phyloP scores from a whole-genome alignment of 2,329 filamentous ascomycete species.

The Aspergillus eucalypticola region DNA sequence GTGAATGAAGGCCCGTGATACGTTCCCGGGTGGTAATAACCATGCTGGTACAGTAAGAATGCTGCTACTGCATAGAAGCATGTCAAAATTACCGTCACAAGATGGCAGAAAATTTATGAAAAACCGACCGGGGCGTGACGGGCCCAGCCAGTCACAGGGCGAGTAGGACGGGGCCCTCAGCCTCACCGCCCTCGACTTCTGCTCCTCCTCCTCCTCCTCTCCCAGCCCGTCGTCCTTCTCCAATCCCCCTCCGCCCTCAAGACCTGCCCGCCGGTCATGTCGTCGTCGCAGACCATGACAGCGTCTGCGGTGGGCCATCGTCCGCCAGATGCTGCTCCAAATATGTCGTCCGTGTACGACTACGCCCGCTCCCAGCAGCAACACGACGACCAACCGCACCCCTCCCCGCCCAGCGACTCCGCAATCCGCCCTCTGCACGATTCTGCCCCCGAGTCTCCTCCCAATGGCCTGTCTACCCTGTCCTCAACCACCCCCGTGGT shows the following conservation, averaged over 20 bases:
- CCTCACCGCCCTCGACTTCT: conserved; percentile 15
- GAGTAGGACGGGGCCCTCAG: background rate
- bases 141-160: conserved; percentile 6
- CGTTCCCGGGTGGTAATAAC: background rate
- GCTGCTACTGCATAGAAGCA: background rate
- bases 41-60: background rate
- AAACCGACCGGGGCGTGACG: conserved; percentile 4
- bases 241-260: conserved; percentile 15
- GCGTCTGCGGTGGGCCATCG: conserved; percentile 49
- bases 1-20: background rate
- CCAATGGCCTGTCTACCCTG: conserved; percentile 31
- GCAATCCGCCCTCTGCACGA: conserved; percentile 41
- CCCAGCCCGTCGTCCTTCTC: conserved; percentile 17
- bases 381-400: conserved; percentile 18
- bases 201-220: conserved; percentile 15
- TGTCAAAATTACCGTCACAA: conserved; percentile 1
- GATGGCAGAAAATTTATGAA: conserved; percentile 10
- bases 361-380: conserved; percentile 33
- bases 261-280: conserved; percentile 43
- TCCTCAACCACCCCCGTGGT: conserved; percentile 29
- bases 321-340: conserved; percentile 44
- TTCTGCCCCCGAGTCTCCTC: conserved; percentile 32
- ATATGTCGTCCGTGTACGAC: conserved; percentile 44
- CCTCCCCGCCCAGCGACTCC: conserved; percentile 39
- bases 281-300: conserved; percentile 50